Evolutionary conservation across 495 filamentous ascomycete genomes (phyloP), one percentile per base, ranked within the genome.

Genomic region (Darksidea phi): DNA sequence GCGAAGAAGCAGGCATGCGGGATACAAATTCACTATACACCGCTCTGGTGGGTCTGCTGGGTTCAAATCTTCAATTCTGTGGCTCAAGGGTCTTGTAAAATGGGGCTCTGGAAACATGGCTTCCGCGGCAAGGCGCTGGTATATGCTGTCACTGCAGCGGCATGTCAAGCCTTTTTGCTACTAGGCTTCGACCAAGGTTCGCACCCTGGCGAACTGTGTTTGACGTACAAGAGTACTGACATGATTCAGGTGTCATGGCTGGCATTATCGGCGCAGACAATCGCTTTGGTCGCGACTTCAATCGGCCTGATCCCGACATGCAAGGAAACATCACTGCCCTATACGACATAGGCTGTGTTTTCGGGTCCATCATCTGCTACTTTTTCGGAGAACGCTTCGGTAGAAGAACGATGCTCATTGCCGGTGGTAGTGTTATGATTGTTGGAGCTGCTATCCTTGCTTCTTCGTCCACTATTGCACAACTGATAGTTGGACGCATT

Each of bases 301-400:
- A 59, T 8, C 12, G 50, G 11, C 56, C 45, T 10, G 28, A 59
- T 26, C 41, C 47, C 8, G 28, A 49, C 17, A 49, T 49, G 24
- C 47, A 49, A 49, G 47, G 47, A 6, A 49, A 49, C 51, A 77
- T 83, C 32, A 73, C 76, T 25, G 71, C 75, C 3, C 77, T 82
- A 52, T 82, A 82, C 71, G 79, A 81, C 61, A 69, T 82, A 28
- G 78, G 79, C 15, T 80, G 78, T 54, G 71, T 75, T 49, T 25
- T 63, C 34, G 79, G 78, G 10, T 73, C 72, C 38, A 71, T 81
- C 26, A 23, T 79, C 34, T 69, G 68, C 34, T 77, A 78, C 48
- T 56, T 78, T 41, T 63, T 77, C 28, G 77, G 78, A 20, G 80
- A 84, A 58, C 67, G 65, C 34, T 58, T 82, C 20, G 81, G 81